Conservation (phyloP, 495 filamentous ascomycete genomes). For the Podospora bellae-mahoneyi region DNA sequence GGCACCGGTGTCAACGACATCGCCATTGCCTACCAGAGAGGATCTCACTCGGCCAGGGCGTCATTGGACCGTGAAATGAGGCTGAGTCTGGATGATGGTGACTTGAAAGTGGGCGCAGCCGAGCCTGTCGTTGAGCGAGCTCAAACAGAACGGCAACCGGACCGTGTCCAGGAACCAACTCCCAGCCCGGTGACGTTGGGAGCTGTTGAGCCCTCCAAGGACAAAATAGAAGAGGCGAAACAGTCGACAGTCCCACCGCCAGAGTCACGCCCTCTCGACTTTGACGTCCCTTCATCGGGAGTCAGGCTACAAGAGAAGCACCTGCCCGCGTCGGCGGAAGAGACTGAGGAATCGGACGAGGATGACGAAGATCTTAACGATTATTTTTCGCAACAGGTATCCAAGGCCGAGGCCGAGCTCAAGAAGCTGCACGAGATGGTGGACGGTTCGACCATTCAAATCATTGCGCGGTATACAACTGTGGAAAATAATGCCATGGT, state of each 20-base stretch:
- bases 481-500: constrained; percentile 35
- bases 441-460: constrained; percentile 22
- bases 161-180: neutral
- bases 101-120: constrained; percentile 24
- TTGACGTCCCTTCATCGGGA: neutral
- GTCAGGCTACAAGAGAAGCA: neutral
- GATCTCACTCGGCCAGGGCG: constrained; percentile 39
- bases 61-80: constrained; percentile 38
- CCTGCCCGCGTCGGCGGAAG: neutral
- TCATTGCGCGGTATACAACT: constrained; percentile 33
- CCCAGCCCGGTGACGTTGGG: constrained; percentile 11
- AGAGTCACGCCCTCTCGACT: neutral
- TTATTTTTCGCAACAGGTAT: constrained; percentile 47
- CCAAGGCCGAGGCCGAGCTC: constrained; percentile 42
- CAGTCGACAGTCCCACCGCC: neutral
- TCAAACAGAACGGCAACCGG: constrained; percentile 11
- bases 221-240: neutral
- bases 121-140: constrained; percentile 11
- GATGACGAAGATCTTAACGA: constrained; percentile 52
- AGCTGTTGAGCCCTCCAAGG: neutral
- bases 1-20: constrained; percentile 36
- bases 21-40: constrained; percentile 33
- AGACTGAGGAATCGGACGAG: constrained; percentile 33
- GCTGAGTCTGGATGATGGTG: constrained; percentile 15
- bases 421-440: constrained; percentile 35